Base-by-base conservation (phyloP, 192 early-diverging fungal species). In the Dimargaris xerosporica region DNA sequence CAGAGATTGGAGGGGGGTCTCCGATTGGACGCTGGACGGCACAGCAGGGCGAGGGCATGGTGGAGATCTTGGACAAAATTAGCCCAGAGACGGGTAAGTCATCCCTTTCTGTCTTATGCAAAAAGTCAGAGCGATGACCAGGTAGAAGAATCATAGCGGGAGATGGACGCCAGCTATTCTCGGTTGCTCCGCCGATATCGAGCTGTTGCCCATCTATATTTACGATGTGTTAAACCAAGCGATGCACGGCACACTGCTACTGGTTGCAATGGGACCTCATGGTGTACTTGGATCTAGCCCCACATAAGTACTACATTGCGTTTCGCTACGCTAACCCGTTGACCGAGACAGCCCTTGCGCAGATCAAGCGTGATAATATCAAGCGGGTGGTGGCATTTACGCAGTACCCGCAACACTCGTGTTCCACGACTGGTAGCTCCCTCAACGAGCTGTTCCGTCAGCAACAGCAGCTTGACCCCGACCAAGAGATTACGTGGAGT, bases 341-440 rank as follows among this genome's bases (percentile, higher is more conserved):
- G 56, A 91, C 90, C 3, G 71, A 75, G 7, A 75, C 80, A 46
- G 82, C 94, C 7, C 54, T 98, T n/a, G 56, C 75, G 25, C 69
- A 78, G 50, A 93, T 98, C 85, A 78, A 89, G 42, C 59, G 69
- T 25, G 92, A 95, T 71, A 86, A 88, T 6, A 82, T 95, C 2
- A 72, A 80, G 54, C 82, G 87, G 17, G 94, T 88, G 5, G 78
- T 98, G 28, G 94, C 91, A 16, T 90, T 98, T 54, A 86, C 87
- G 3, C 85, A 95, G 70, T 98, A 98, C 68, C 94, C 93, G 50
- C 94, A 98, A 75, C 95, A 91, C 73, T 91, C 89, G n/a, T 91
- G 92, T 66, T 91, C 91, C 13, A 95, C 92, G 21, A 95, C 92
- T 0, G 94, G 94, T 44, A 86, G 83, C 67, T 90, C 86, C 63